A percentile compares a stretch with the other conserved stretches of the same genome.
phyloP scores from a whole-genome alignment of 2,329 filamentous ascomycete species.

The Ascocoryne sarcoides region DNA sequence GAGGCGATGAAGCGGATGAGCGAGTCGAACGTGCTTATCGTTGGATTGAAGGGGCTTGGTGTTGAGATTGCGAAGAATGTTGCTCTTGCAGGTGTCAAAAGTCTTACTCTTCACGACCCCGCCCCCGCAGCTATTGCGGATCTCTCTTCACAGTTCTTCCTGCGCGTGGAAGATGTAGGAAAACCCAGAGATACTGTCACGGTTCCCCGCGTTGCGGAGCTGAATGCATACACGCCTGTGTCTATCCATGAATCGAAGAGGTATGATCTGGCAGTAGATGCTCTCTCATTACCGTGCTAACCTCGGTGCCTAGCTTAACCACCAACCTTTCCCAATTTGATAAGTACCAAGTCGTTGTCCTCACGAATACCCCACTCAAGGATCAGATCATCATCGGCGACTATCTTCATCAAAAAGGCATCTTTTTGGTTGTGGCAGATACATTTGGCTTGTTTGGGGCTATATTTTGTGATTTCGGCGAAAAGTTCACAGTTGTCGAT shows the following conservation, averaged over 20 bases:
- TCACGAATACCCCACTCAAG: constrained; percentile 75
- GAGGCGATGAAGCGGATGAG: constrained; percentile 99
- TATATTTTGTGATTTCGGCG: constrained; percentile 95
- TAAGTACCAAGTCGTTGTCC: constrained; percentile 84
- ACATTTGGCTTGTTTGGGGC: constrained; percentile 91
- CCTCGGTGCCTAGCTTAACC: constrained; percentile 46
- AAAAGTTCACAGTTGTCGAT: constrained; percentile 86
- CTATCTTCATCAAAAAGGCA: constrained; percentile 89
- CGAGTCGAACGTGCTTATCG: constrained; percentile 86
- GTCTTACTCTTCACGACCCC: constrained; percentile 86
- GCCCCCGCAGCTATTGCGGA: constrained; percentile 76
- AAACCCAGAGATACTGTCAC: constrained; percentile 84
- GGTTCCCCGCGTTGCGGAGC: constrained; percentile 80
- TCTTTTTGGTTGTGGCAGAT: constrained; percentile 80
- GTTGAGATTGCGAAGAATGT: constrained; percentile 99
- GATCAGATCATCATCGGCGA: constrained; percentile 80
- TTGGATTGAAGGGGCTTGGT: constrained; percentile 86
- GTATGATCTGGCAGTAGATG: constrained; percentile 33
- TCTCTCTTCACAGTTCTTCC: constrained; percentile 95
- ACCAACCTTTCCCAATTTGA: constrained; percentile 74
- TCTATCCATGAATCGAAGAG: constrained; percentile 57
- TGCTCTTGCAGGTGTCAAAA: constrained; percentile 95
- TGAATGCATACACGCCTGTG: constrained; percentile 94
- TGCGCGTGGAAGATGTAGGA: constrained; percentile 78
- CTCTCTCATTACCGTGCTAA: constrained; percentile 12